Evolutionary conservation across 2,329 filamentous ascomycete species (phyloP), one percentile per base, ranked within the genome.

Genomic region (Capronia americana): DNA sequence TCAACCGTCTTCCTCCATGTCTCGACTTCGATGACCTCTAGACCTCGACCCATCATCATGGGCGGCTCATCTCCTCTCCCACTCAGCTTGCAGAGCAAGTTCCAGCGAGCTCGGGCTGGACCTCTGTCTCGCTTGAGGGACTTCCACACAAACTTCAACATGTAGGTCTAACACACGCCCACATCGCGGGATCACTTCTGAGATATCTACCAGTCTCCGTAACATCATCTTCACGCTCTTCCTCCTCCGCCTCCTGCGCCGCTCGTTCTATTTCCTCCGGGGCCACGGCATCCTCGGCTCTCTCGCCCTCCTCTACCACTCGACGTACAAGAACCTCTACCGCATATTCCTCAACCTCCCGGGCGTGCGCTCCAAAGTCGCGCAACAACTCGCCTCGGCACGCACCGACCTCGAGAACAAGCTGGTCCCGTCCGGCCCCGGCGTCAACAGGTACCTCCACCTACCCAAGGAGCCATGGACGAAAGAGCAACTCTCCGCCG

Each of bases 191-290:
- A 34, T 17, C 53, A 55, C n/a, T 14, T 55, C 53, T 30, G 59
- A 10, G 11, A 6, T 6, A 8, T 55, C 44, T 26, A 34, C 23
- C 71, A 94, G 92, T 67, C 75, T 97, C 68, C 91, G 92, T 62
- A 96, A 97, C 77, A 83, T 97, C 66, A 83, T 98, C 73, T 96
- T 98, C 79, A 84, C 93, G 75, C 86, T 96, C 73, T 97, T 98
- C 81, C 78, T 97, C 67, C 82, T 96, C 56, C 90, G 93, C 76
- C 91, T 93, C 84, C 87, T 90, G 34, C 91, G 92, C 71, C 91
- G 90, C 75, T 86, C 87, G 30, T 90, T 92, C 77, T 90, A 92
- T 81, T 92, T 95, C 76, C 85, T 98, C 72, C 92, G 91, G 75
- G 95, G 95, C 72, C 92, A 95, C 77, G 95, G 95, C 71, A 78